Conservation (phyloP, 225 moss, liverwort and hornwort species). For the Marchantia polymorpha region DNA sequence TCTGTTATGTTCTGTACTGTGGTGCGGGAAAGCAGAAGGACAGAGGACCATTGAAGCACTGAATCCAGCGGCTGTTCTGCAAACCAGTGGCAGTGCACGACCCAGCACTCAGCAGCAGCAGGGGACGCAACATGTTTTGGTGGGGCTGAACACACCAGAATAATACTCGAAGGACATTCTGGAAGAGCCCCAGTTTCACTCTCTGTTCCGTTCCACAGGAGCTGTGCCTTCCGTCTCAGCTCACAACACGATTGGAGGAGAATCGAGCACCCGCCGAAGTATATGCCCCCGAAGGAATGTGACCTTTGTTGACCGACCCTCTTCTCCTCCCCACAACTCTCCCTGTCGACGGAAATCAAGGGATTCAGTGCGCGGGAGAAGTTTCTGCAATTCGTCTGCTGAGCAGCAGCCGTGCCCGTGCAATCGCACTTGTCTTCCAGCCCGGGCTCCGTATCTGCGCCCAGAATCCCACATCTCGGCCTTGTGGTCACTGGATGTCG, state of each 20-base stretch:
- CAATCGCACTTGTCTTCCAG: background rate
- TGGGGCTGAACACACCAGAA: background rate
- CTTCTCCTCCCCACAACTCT: background rate
- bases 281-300: background rate
- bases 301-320: background rate
- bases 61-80: background rate
- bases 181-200: background rate
- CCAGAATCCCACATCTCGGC: background rate
- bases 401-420: background rate
- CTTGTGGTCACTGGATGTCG: background rate
- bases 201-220: background rate
- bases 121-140: background rate
- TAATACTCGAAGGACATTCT: background rate
- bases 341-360: background rate
- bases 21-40: background rate
- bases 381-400: background rate
- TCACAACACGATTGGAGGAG: background rate
- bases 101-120: background rate
- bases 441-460: background rate
- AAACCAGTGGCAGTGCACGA: background rate
- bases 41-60: background rate
- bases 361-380: background rate
- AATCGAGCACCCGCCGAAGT: background rate
- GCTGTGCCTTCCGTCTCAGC: background rate
- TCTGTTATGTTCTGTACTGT: background rate